Base-by-base conservation (phyloP, 1,139 yeast species). In the Nakaseomyces glabratus region DNA sequence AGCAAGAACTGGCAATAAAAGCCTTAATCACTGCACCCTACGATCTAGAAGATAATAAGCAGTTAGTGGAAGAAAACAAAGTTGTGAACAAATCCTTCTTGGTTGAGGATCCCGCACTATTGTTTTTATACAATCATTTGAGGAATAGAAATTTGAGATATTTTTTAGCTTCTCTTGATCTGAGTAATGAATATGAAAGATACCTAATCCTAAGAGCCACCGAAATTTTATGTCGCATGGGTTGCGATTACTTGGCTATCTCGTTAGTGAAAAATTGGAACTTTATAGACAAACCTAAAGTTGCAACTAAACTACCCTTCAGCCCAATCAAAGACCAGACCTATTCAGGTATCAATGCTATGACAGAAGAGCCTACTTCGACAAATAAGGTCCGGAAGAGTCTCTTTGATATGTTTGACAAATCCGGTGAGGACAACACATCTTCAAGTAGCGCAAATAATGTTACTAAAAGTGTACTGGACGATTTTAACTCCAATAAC, bases 71-170 rank as follows among this genome's bases (percentile, higher is more conserved):
- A 20, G 47, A 51, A 20, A 48, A 43, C 6, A 38, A 51, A n/a
- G 35, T 49, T 32, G 43, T 52, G 9, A 48, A 47, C 32, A 64
- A 66, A 45, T 63, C 73, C 20, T 78, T 73, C 55, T 59, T 81
- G 35, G 77, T 75, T 15, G 85, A 78, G 47, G 97, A 88, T 56
- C 96, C 96, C 0, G 85, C 84, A 0, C 64, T 85, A 43, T 64
- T 82, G 9, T 63, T 78, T 12, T 59, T 88, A 35, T 88, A 81
- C 52, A 63, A 68, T 37, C 71, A 71, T 34, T 63, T 86, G 42
- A 65, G 93, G 35, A 61, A 63, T 35, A 63, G 69, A 39, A 66
- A 70, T 42, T 47, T 66, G 23, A 62, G 63, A 36, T 69, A 74
- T 43, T 61, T 66, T 28, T 51, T 63, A 35, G 79, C 80, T 6